Base-by-base conservation (phyloP, 306 rosid genomes). In the Erythrophleum fordii region DNA sequence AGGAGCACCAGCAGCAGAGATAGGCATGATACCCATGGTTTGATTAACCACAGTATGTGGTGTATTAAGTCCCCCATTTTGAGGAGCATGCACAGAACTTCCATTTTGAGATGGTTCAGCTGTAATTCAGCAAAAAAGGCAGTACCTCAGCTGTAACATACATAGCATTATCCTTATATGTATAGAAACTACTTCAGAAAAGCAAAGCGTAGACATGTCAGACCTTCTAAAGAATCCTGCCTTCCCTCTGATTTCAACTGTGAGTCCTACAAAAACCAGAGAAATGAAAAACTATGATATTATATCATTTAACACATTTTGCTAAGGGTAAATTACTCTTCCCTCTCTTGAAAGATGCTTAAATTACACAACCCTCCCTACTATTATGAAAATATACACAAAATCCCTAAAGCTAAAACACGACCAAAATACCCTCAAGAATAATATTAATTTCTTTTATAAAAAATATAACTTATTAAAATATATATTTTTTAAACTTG, bases 191-290 rank as follows among this genome's bases (percentile, higher is more conserved):
- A 87, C 49, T 69, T 39, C 82, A 79, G 83, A 81, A 81, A 80
- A 69, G 22, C 64, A 79, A 52, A 65, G 55, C 34, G 70, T 46
- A 52, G 80, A 17, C 73, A 56, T 74, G 77, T 37, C 88, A 60
- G 81, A 95, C 99, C 99, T 95, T 93, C 98, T 53, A 83, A 86
- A 82, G 97, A 95, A 86, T 89, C 97, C 73, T 83, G 94, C 83
- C 94, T 88, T 53, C 90, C 90, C 75, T 93, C 96, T 1, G 97
- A 90, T 84, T 95, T 95, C 86, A 84, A 71, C 80, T 90, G 97
- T 17, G 93, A 95, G 82, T 88, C 98, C 99, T 95, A 81, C 77
- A 85, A 64, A 75, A 72, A 20, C 58, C 64, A 82, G 74, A 70
- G 41, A 79, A 84, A 75, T 51, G 31, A 85, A 58, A 41, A 61